A percentile compares a stretch with the other conserved stretches of the same genome.
Conservation (phyloP, 306 rosid species). For the Bauhinia variegata region DNA sequence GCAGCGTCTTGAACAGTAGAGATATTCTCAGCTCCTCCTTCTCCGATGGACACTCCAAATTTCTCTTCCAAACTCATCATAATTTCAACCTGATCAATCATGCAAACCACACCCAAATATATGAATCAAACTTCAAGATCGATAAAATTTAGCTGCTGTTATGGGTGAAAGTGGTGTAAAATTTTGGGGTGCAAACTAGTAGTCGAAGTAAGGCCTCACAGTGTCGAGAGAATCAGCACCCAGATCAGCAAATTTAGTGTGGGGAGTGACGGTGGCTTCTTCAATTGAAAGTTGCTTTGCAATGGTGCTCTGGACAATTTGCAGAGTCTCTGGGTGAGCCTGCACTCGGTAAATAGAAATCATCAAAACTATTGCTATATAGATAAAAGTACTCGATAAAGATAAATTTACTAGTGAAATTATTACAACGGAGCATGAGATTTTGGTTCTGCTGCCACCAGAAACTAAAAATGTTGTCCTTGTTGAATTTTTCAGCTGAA, state of each 20-base stretch:
- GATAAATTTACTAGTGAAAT: background rate
- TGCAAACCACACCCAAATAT: background rate
- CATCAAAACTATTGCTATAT: background rate
- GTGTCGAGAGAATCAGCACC: slow-evolving; percentile 78
- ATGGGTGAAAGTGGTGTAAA: too few species aligned
- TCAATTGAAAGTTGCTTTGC: slow-evolving; percentile 72
- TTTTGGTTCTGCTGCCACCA: slow-evolving; percentile 39
- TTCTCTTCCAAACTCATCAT: slow-evolving; percentile 75
- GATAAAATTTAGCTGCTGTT: too few species aligned
- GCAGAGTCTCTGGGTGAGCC: slow-evolving; percentile 60
- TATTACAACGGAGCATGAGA: slow-evolving; percentile 56
- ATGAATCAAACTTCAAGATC: too few species aligned
- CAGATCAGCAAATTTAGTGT: slow-evolving; percentile 66
- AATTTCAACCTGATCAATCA: slow-evolving; percentile 57
- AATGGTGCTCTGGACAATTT: slow-evolving; percentile 57
- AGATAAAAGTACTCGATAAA: background rate
- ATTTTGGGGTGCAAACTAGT: too few species aligned
- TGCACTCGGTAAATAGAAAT: slow-evolving; percentile 26
- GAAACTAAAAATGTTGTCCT: slow-evolving; percentile 34
- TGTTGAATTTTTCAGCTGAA: slow-evolving; percentile 38
- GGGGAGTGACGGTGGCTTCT: slow-evolving; percentile 51
- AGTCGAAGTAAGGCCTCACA: slow-evolving; percentile 32
- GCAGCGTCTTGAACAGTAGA: slow-evolving; percentile 75
- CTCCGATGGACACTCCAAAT: slow-evolving; percentile 66
- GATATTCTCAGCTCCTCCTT: slow-evolving; percentile 70